phyloP scores from a whole-genome alignment of 2,329 filamentous ascomycete species.

The Xenosphaeropsis pyriputrescens region DNA sequence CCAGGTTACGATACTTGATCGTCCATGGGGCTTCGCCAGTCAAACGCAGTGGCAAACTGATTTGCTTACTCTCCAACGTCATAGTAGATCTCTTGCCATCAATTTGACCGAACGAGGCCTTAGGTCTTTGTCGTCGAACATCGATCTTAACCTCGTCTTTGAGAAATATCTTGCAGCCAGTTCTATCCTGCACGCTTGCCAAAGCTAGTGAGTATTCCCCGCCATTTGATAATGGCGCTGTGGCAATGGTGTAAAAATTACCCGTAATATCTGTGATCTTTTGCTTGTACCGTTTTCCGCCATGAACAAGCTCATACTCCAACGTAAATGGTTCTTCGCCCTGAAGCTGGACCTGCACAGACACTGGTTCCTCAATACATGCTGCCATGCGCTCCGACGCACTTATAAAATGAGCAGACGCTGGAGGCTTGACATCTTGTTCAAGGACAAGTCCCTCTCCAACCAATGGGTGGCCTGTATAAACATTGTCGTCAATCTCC shows the following conservation, averaged over 20 bases:
- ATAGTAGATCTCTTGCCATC: constrained; percentile 65
- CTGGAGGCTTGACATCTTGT: constrained; percentile 87
- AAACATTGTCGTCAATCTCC: constrained; percentile 70
- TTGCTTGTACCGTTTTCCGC: constrained; percentile 66
- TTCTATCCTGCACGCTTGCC: constrained; percentile 72
- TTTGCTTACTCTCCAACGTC: constrained; percentile 59
- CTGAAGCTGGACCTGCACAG: constrained; percentile 57
- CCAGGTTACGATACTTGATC: constrained; percentile 58
- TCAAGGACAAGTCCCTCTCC: constrained; percentile 53
- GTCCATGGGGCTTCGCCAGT: constrained; percentile 79
- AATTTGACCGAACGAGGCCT: constrained; percentile 71
- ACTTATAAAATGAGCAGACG: constrained; percentile 57
- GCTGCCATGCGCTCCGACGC: constrained; percentile 41
- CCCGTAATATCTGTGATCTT: constrained; percentile 47
- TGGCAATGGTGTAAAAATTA: constrained; percentile 56
- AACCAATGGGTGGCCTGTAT: constrained; percentile 48
- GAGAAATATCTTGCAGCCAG: constrained; percentile 73
- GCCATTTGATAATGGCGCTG: constrained; percentile 58
- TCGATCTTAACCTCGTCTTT: constrained; percentile 75
- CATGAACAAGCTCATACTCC: constrained; percentile 86
- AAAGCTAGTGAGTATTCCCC: constrained; percentile 84
- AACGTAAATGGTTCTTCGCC: constrained; percentile 81
- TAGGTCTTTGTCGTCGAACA: constrained; percentile 78
- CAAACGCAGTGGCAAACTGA: constrained; percentile 69
- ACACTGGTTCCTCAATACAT: constrained; percentile 71